Percentiles rank a stretch among this genome's conserved stretches.
Evolutionary conservation across 1,284 basidiomycete genomes (phyloP).

Genomic region (Malassezia caprae): DNA sequence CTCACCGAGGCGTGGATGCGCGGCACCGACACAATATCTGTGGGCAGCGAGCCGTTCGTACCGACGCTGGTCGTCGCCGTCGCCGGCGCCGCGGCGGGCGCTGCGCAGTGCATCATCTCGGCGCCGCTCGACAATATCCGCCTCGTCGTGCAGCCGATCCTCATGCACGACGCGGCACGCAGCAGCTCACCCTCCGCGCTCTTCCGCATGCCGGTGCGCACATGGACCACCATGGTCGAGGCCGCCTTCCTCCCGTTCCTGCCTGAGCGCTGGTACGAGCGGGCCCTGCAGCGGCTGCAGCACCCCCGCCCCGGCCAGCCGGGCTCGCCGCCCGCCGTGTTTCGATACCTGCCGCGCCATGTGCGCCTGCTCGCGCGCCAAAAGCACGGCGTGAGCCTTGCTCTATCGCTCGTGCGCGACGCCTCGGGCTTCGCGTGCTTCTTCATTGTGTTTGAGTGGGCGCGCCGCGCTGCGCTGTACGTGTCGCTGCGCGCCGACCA

Average conservation of each 20-base stretch:
- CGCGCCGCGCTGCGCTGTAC: slow-evolving; percentile 37
- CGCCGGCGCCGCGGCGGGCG: slow-evolving; percentile 48
- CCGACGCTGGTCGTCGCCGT: slow-evolving; percentile 34
- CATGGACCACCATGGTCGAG: slow-evolving; percentile 38
- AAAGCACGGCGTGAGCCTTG: slow-evolving; percentile 41
- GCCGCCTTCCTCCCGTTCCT: slow-evolving; percentile 43
- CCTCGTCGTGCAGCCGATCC: slow-evolving; percentile 40
- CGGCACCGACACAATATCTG: not conserved
- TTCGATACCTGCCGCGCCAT: slow-evolving; percentile 11
- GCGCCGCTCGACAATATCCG: slow-evolving; percentile 50
- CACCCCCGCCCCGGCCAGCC: not conserved
- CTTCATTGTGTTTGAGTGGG: slow-evolving; percentile 49
- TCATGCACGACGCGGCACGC: slow-evolving; percentile 13
- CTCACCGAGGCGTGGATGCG: slow-evolving; percentile 28
- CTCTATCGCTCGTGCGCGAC: slow-evolving; percentile 47
- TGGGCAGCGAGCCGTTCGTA: slow-evolving; percentile 21
- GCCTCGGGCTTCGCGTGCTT: slow-evolving; percentile 46
- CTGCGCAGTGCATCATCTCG: slow-evolving; percentile 49
- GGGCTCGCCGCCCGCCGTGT: not conserved
- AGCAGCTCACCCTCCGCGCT: not conserved
- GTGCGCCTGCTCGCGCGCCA: slow-evolving; percentile 21
- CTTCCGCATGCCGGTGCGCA: slow-evolving; percentile 17
- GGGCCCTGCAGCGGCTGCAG: slow-evolving; percentile 11
- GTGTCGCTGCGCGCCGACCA: slow-evolving; percentile 25
- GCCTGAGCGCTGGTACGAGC: slow-evolving; percentile 18